phyloP scores from a whole-genome alignment of 495 filamentous ascomycete genomes.

The Podospora tetraspora region DNA sequence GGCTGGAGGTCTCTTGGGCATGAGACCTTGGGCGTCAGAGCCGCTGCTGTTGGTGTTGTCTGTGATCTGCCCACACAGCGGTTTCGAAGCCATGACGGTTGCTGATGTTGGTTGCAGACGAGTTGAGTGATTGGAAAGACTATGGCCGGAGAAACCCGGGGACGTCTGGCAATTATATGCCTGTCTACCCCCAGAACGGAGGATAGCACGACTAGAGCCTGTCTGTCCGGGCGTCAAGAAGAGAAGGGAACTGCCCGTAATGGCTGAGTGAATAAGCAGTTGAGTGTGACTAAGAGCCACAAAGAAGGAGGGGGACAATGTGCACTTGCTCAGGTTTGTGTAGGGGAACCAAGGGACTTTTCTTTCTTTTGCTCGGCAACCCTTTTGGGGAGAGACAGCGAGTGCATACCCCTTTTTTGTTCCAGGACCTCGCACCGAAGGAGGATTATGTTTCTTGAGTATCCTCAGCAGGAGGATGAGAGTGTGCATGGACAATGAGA shows the following conservation, averaged over 20 bases:
- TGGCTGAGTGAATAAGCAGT: neutral
- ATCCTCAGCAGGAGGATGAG: neutral
- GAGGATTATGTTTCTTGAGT: neutral
- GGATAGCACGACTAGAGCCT: neutral
- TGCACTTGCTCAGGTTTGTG: neutral
- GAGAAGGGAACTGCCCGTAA: neutral
- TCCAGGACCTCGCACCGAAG: neutral
- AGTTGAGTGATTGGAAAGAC: neutral
- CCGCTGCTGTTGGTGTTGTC: neutral
- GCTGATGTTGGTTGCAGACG: neutral
- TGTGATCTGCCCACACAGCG: neutral
- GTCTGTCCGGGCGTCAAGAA: neutral
- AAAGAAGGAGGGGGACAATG: neutral
- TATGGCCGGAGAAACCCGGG: neutral
- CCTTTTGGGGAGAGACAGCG: neutral
- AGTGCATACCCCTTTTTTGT: neutral
- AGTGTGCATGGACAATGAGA: neutral
- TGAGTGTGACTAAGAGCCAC: neutral
- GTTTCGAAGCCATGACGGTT: neutral
- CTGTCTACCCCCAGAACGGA: neutral
- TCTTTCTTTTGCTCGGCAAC: neutral
- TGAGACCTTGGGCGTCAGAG: neutral
- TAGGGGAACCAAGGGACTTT: neutral
- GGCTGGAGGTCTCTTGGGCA: neutral
- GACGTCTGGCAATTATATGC: neutral